Evolutionary conservation across 179 eudicot species (phyloP), one percentile per base, ranked within the genome.

Genomic region (Spinacia oleracea): DNA sequence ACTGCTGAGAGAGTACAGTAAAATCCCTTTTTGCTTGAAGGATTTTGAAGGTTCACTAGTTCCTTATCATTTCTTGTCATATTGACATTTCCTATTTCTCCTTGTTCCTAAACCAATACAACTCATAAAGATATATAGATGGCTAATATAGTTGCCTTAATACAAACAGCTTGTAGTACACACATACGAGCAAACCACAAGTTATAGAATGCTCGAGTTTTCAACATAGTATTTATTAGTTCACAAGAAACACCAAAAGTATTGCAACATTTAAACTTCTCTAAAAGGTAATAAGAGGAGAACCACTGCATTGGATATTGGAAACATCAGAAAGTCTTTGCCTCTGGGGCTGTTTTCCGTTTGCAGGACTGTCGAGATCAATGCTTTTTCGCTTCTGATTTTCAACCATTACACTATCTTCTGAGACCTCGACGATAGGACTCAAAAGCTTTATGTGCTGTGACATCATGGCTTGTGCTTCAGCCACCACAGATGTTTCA

Each of bases 301-400:
- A 89, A 35, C 85, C 89, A 27, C 93, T 81, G 84, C 93, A 89
- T 69, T 88, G 93, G 51, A 92, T 93, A 86, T 92, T 93, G 55
- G 89, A 85, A 58, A 83, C 85, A 83, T 91, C 95, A 70, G 97
- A 88, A 45, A 85, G 73, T 83, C 95, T 83, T 84, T 86, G 95
- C 81, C 91, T 86, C 23, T 93, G 92, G 27, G 93, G 86, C 77
- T 79, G 81, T 77, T 83, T 83, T 21, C 81, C 81, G 71, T 64
- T 83, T 2, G 90, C 90, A 56, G 90, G 91, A 56, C 81, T 85
- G 43, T 86, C 92, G 56, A 92, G 83, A 18, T 88, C 96, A 32
- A 66, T 74, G 70, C 81, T 85, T 71, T 92, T 92, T 82, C 96
- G 87, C 83, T 92, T 92, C 53, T 89, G 92, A 68, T 81, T 81